Evolutionary conservation across 352 stramenopile species (phyloP).

Genomic region (Aphanomyces stellatus): DNA sequence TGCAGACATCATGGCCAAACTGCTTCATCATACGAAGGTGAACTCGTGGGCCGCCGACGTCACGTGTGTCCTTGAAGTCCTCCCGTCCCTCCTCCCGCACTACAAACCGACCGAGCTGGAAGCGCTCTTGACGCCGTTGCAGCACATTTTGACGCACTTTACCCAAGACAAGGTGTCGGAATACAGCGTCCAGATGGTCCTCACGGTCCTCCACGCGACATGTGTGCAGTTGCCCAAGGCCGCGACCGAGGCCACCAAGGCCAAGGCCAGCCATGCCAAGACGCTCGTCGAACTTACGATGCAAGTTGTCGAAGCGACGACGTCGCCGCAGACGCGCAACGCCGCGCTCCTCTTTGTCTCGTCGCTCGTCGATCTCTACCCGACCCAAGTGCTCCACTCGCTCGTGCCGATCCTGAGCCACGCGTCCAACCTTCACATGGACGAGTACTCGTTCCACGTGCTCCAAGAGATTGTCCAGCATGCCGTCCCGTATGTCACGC

Average conservation of each 20-base stretch:
- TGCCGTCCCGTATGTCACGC: constrained; percentile 68
- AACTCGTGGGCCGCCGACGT: constrained; percentile 32
- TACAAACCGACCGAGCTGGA: constrained; percentile 26
- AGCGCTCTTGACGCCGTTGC: constrained; percentile 42
- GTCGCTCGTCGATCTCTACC: constrained; percentile 64
- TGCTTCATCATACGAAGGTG: neutral
- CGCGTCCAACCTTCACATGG: constrained; percentile 37
- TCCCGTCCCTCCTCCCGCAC: constrained; percentile 27
- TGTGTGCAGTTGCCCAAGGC: neutral
- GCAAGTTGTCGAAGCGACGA: constrained; percentile 46
- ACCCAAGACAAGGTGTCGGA: constrained; percentile 14
- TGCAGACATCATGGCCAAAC: neutral
- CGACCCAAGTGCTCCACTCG: constrained; percentile 55
- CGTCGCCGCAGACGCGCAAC: constrained; percentile 69
- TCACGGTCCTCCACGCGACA: neutral
- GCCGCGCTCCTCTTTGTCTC: constrained; percentile 76
- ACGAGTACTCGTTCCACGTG: constrained; percentile 83
- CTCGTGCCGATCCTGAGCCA: constrained; percentile 74
- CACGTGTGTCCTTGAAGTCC: constrained; percentile 69
- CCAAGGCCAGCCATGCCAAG: constrained; percentile 26
- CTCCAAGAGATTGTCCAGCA: constrained; percentile 78
- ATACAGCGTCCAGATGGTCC: constrained; percentile 20
- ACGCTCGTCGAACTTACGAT: constrained; percentile 75
- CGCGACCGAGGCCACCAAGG: neutral
- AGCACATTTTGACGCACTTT: constrained; percentile 40